phyloP scores from a whole-genome alignment of 2,329 filamentous ascomycete species.

The Phaeosphaeriaceae sp. region DNA sequence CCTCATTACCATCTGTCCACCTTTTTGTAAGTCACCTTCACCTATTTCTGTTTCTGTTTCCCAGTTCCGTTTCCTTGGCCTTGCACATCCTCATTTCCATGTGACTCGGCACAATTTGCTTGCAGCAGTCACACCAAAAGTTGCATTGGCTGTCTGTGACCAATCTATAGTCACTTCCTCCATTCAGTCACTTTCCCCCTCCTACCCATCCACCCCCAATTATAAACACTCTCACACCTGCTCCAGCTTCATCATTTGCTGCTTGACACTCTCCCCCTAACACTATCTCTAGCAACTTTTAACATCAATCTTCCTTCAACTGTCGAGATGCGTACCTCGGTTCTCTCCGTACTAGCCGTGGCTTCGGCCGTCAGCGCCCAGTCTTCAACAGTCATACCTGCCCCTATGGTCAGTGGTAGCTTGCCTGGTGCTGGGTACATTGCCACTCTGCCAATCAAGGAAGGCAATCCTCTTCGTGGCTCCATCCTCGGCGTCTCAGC shows the following conservation, averaged over 20 bases:
- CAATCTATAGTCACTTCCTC: neutral
- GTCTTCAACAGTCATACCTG: constrained; percentile 32
- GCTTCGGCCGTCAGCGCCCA: constrained; percentile 39
- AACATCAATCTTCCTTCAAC: constrained; percentile 16
- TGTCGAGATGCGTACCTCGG: constrained; percentile 39
- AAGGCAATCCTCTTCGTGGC: constrained; percentile 43
- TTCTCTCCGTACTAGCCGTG: constrained; percentile 38
- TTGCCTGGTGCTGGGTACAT: constrained; percentile 49
- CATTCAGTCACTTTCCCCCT: neutral
- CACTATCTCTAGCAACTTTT: constrained; percentile 9
- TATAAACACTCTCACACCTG: no score
- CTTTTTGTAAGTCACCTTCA: constrained; percentile 3
- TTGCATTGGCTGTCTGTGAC: neutral
- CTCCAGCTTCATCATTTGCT: no score
- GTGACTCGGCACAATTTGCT: neutral
- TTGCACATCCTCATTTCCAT: no score
- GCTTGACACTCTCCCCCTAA: no score
- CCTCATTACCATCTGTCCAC: neutral
- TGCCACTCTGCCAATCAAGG: constrained; percentile 45
- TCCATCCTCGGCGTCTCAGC: constrained; percentile 41
- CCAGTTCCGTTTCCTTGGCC: no score
- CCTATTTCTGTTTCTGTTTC: neutral
- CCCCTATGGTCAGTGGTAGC: constrained; percentile 46
- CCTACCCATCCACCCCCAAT: no score
- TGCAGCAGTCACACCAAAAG: constrained; percentile 5